Evolutionary conservation across 805 yeast genomes (phyloP), one percentile per base, ranked within the genome.

Genomic region (Candida orba): DNA sequence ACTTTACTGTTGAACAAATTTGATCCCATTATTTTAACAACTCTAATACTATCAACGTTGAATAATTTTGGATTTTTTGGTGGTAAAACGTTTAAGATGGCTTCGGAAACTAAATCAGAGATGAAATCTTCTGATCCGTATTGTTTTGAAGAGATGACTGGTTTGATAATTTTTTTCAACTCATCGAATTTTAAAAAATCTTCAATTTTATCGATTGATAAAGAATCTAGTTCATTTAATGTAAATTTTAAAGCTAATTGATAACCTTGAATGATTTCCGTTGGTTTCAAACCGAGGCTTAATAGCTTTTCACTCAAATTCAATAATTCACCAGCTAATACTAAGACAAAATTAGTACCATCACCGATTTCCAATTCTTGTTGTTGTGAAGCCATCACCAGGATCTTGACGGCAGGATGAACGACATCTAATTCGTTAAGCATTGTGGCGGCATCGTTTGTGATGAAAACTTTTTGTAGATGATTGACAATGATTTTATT

Each of bases 361-460:
- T 93, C 99, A 48, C 99, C 99, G 88, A 91, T 84, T 71, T 91
- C 99, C 54, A 79, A 76, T 63, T 93, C 96, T 68, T 93, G 99
- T 69, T 93, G 99, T 62, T 91, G 86, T 13, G 95, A 80, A 18
- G 98, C 95, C 97, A 89, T 89, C 43, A 91, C 93, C 49, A 93
- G 75, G 38, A 93, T 79, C 65, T 91, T 93, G 10, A 93, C 99
- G 3, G 96, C 98, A 6, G 99, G 99, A 63, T 91, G 98, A 38
- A 93, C 89, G 52, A 91, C 88, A 50, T 91, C 97, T 44, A 91
- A 71, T 64, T 93, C 98, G 52, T 84, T 78, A 47, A 93, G 72
- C 82, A 93, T 93, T 8, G 99, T 93, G 33, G 97, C 96, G n/a
- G 98, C 97, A 63, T 93, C 99, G 54, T 87, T 87, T 36, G 98